These are phyloP conservation scores for Pseudocercospora crystallina DNA, from an alignment of 2,329 filamentous ascomycete species.

Conservation along the genomic window DNA sequence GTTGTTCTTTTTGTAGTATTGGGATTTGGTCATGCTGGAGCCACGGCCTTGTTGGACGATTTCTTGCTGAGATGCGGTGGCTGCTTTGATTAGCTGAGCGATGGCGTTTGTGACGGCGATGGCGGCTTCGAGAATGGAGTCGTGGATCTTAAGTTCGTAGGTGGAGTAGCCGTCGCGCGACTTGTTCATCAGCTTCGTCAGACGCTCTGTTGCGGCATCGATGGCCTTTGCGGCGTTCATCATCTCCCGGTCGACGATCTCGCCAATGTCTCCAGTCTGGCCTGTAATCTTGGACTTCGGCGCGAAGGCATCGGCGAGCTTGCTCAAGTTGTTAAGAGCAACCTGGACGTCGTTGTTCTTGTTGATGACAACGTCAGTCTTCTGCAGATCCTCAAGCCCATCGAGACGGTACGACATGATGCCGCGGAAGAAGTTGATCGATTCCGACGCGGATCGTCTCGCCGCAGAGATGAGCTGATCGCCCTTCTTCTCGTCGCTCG, in stretches of 20 bases:
- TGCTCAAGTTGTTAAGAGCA: slow-evolving; percentile 89
- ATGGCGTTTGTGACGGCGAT: slow-evolving; percentile 93
- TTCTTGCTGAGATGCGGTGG: slow-evolving; percentile 88
- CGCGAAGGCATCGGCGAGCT: slow-evolving; percentile 86
- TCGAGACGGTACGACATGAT: slow-evolving; percentile 92
- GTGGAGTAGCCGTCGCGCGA: slow-evolving; percentile 93
- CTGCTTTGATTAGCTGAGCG: slow-evolving; percentile 89
- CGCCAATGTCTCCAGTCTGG: slow-evolving; percentile 81
- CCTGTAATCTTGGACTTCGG: slow-evolving; percentile 82
- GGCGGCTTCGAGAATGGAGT: slow-evolving; percentile 89
- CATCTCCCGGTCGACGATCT: slow-evolving; percentile 88
- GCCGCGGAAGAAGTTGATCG: slow-evolving; percentile 91
- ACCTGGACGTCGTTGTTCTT: slow-evolving; percentile 96
- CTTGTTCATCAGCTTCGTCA: slow-evolving; percentile 93
- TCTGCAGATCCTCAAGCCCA: slow-evolving; percentile 83
- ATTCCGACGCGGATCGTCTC: slow-evolving; percentile 78
- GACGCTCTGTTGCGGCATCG: slow-evolving; percentile 81
- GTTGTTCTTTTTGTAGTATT: slow-evolving; percentile 99
- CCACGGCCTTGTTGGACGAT: slow-evolving; percentile 93
- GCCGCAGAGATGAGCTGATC: slow-evolving; percentile 82
- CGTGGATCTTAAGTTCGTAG: slow-evolving; percentile 94
- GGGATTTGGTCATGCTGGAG: slow-evolving; percentile 69
- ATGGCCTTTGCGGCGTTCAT: slow-evolving; percentile 94
- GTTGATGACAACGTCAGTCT: slow-evolving; percentile 96
- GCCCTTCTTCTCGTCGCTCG: slow-evolving; percentile 91